Evolutionary conservation across 306 rosid species (phyloP).

Genomic region (Fagus sylvatica): DNA sequence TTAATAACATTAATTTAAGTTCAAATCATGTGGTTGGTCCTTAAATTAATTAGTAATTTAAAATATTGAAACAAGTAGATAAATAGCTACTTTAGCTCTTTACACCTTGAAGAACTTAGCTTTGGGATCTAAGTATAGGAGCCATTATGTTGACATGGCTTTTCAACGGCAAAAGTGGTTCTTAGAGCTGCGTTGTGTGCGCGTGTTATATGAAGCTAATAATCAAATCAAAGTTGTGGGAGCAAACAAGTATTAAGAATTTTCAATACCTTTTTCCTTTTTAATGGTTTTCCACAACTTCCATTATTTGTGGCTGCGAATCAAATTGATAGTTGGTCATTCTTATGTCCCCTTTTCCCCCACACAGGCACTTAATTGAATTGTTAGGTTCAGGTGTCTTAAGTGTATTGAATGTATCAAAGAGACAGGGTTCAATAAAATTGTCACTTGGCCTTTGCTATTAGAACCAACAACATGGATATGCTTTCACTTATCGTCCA

Average conservation of each 20-base stretch:
- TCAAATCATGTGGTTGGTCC: neutral
- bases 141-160: neutral
- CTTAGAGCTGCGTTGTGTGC: neutral
- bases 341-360: neutral
- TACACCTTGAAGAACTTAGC: neutral
- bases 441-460: neutral
- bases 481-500: neutral
- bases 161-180: neutral
- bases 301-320: neutral
- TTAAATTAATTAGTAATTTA: neutral
- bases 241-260: neutral
- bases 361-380: neutral
- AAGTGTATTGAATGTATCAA: neutral
- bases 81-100: neutral
- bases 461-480: neutral
- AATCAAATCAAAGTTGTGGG: neutral
- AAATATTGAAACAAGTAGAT: neutral
- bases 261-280: neutral
- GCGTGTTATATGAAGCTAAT: neutral
- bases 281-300: neutral
- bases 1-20: no score
- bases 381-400: neutral
- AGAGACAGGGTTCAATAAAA: neutral
- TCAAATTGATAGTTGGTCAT: neutral
- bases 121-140: neutral